phyloP scores from a whole-genome alignment of 75 land plant genomes.

The Adiantum capillusveneris region DNA sequence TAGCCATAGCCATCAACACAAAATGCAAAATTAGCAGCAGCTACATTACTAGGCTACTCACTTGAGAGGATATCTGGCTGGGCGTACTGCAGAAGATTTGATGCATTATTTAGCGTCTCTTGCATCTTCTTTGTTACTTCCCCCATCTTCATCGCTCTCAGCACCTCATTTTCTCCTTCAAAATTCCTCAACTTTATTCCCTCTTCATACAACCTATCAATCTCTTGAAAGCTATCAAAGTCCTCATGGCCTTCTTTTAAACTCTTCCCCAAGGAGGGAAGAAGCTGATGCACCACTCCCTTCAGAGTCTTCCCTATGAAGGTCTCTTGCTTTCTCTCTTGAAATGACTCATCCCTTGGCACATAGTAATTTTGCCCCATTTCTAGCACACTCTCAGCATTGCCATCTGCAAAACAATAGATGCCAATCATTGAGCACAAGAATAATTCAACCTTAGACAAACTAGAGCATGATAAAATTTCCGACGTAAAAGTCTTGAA shows the following conservation, averaged over 20 bases:
- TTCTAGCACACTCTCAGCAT: background rate
- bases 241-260: conserved; percentile 44
- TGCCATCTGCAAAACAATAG: background rate
- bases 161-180: conserved; percentile 6
- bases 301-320: conserved; percentile 16
- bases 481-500: too few relatives aligned
- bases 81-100: conserved; percentile 35
- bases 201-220: conserved; percentile 64
- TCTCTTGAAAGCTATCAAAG: conserved; percentile 51
- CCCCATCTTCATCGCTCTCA: conserved; percentile 40
- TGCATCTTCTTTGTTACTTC: conserved; percentile 24
- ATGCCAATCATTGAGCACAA: background rate
- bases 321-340: conserved; percentile 16
- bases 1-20: too few relatives aligned
- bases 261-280: conserved; percentile 46
- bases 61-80: conserved; percentile 58
- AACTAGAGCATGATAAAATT: background rate
- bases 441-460: background rate
- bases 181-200: conserved; percentile 32
- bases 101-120: conserved; percentile 37
- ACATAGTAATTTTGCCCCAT: conserved; percentile 14
- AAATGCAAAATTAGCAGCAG: background rate
- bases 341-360: conserved; percentile 30
- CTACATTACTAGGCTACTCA: conserved; percentile 19
- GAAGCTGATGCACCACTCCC: conserved; percentile 37